A percentile compares a stretch with the other conserved stretches of the same genome.
phyloP scores from a whole-genome alignment of 768 basidiomycete genomes.

The Kwoniella sp. region DNA sequence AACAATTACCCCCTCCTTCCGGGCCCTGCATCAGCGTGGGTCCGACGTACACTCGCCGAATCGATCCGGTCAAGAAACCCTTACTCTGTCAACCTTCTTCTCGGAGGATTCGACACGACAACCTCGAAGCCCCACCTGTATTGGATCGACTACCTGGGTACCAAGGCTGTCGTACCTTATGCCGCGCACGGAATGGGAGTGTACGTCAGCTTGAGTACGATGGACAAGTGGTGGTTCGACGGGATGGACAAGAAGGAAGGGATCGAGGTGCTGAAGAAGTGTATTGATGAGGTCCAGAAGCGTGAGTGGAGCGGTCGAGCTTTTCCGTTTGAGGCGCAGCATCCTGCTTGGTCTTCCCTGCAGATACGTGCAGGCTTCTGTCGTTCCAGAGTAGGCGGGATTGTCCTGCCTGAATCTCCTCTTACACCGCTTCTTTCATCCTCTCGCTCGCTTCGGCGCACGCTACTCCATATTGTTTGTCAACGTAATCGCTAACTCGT shows the following conservation, averaged over 20 bases:
- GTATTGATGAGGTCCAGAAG: constrained; percentile 82
- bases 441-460: too few relatives aligned
- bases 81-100: constrained; percentile 86
- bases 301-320: constrained; percentile 63
- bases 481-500: too few relatives aligned
- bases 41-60: constrained; percentile 83
- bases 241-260: constrained; percentile 83
- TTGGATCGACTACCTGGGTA: constrained; percentile 96
- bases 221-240: constrained; percentile 93
- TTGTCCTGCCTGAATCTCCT: too few relatives aligned
- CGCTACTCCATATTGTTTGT: too few relatives aligned
- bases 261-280: constrained; percentile 76
- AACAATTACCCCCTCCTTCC: constrained; percentile 88
- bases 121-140: constrained; percentile 66
- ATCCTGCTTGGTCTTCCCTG: not conserved
- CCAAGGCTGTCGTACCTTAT: constrained; percentile 83
- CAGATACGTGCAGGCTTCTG: not conserved
- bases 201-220: constrained; percentile 86
- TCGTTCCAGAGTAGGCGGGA: too few relatives aligned
- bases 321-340: not conserved
- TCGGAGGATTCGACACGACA: constrained; percentile 87
- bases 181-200: constrained; percentile 93
- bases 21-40: constrained; percentile 90
- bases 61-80: constrained; percentile 84
- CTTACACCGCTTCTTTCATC: too few relatives aligned